These are phyloP conservation scores for Pneumocystis oryctolagi DNA, from an alignment of 1,139 yeast species.

Conservation along the genomic window DNA sequence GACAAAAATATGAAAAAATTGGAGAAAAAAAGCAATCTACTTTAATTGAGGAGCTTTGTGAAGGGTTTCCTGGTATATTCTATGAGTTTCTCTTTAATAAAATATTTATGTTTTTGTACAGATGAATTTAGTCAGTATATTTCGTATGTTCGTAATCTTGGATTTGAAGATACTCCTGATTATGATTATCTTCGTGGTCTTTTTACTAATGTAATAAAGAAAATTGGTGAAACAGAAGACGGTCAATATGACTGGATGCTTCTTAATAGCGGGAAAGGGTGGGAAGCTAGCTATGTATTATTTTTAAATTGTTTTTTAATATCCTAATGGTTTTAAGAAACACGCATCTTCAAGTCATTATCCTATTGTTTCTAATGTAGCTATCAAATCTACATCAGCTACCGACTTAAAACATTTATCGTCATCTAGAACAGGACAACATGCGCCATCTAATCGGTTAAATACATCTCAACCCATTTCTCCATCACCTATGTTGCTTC, in stretches of 20 bases:
- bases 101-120: background rate
- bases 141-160: slow-evolving; percentile 64
- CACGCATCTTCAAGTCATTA: slow-evolving; percentile 17
- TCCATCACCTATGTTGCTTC: slow-evolving; percentile 5
- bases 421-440: slow-evolving; percentile 1
- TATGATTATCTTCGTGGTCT: slow-evolving; percentile 69
- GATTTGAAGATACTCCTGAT: slow-evolving; percentile 90
- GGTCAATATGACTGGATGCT: slow-evolving; percentile 92
- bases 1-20: slow-evolving; percentile 91
- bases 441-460: slow-evolving; percentile 9
- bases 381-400: slow-evolving; percentile 19
- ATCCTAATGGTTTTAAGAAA: slow-evolving; percentile 47
- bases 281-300: slow-evolving; percentile 53
- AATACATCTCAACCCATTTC: slow-evolving; percentile 6
- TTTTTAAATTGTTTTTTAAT: slow-evolving; percentile 39
- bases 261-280: slow-evolving; percentile 79
- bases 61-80: slow-evolving; percentile 45
- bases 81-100: background rate
- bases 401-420: slow-evolving; percentile 7
- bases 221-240: slow-evolving; percentile 60
- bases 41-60: slow-evolving; percentile 60
- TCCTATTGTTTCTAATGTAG: slow-evolving; percentile 23
- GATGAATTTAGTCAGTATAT: slow-evolving; percentile 75
- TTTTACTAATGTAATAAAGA: slow-evolving; percentile 57
- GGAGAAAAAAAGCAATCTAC: slow-evolving; percentile 89